Conservation (phyloP, 2,329 filamentous ascomycete genomes). For the Thielaviopsis euricoi region DNA sequence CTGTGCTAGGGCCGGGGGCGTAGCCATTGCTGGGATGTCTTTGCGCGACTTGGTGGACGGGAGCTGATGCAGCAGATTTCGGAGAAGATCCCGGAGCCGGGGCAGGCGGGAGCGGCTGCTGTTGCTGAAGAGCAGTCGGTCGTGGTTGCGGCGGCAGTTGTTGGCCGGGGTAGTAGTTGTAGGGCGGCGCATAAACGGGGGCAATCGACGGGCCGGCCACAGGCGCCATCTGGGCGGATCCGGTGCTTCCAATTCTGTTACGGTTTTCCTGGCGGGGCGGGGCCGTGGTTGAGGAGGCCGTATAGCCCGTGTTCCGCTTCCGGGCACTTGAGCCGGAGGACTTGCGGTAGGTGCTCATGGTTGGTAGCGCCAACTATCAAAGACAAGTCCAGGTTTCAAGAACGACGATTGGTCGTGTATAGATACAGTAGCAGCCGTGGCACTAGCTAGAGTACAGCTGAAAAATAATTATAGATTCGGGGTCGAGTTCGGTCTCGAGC, state of each 20-base stretch:
- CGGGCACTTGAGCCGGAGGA: conserved; percentile 4
- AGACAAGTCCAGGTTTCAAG: not conserved
- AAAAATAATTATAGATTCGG: not conserved
- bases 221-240: not conserved
- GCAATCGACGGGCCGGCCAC: not conserved
- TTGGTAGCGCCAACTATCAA: not conserved
- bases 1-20: not conserved
- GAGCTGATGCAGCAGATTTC: not conserved
- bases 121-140: conserved; percentile 3
- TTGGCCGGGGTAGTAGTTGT: conserved; percentile 1
- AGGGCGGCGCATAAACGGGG: not conserved
- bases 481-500: not conserved
- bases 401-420: not conserved
- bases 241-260: not conserved
- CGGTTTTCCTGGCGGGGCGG: not conserved
- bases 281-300: not conserved
- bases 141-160: not conserved
- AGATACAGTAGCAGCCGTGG: not conserved
- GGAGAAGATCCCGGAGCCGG: conserved; percentile 10
- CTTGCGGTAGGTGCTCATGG: conserved; percentile 6
- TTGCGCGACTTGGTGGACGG: conserved; percentile 11
- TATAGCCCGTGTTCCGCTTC: not conserved
- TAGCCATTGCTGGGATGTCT: not conserved
- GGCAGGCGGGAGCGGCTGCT: conserved; percentile 10
- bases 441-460: not conserved